Conservation (phyloP, 2,329 filamentous ascomycete species). For the Orbilia quercus region DNA sequence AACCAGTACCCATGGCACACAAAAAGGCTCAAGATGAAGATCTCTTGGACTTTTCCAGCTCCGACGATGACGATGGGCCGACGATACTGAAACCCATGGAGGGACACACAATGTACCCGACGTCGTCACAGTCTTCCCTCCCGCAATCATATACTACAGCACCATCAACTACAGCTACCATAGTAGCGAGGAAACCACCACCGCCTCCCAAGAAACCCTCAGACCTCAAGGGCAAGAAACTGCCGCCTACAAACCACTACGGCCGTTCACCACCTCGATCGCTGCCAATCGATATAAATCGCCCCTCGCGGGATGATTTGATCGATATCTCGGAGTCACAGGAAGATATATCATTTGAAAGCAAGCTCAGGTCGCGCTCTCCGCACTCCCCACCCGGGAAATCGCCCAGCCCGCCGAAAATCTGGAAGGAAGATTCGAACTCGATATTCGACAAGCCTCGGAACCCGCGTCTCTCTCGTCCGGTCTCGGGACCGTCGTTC, state of each 20-base stretch:
- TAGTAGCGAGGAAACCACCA: slow-evolving; percentile 28
- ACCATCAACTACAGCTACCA: slow-evolving; percentile 15
- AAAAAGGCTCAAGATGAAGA: slow-evolving; percentile 36
- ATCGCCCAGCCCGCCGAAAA: slow-evolving; percentile 46
- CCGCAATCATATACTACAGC: slow-evolving; percentile 21
- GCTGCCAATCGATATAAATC: slow-evolving; percentile 42
- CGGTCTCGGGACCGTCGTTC: slow-evolving; percentile 8
- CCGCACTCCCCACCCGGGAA: slow-evolving; percentile 48
- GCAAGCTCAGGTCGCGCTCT: slow-evolving; percentile 12
- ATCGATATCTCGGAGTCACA: slow-evolving; percentile 32
- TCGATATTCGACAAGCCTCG: slow-evolving; percentile 46
- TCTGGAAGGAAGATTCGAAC: slow-evolving; percentile 48
- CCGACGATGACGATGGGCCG: slow-evolving; percentile 49
- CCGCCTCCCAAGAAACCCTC: slow-evolving; percentile 53
- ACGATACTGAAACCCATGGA: slow-evolving; percentile 46
- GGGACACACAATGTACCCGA: slow-evolving; percentile 49
- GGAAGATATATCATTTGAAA: slow-evolving; percentile 9
- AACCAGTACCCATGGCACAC: not conserved
- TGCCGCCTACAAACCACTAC: slow-evolving; percentile 43
- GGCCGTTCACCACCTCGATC: slow-evolving; percentile 32
- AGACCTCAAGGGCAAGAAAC: slow-evolving; percentile 47
- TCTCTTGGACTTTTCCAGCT: slow-evolving; percentile 50
- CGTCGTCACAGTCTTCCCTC: slow-evolving; percentile 37
- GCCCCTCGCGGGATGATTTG: slow-evolving; percentile 3
- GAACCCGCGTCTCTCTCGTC: slow-evolving; percentile 24